Evolutionary conservation across 2,329 filamentous ascomycete species (phyloP), one percentile per base, ranked within the genome.

Genomic region (Magnaporthiopsis poae): DNA sequence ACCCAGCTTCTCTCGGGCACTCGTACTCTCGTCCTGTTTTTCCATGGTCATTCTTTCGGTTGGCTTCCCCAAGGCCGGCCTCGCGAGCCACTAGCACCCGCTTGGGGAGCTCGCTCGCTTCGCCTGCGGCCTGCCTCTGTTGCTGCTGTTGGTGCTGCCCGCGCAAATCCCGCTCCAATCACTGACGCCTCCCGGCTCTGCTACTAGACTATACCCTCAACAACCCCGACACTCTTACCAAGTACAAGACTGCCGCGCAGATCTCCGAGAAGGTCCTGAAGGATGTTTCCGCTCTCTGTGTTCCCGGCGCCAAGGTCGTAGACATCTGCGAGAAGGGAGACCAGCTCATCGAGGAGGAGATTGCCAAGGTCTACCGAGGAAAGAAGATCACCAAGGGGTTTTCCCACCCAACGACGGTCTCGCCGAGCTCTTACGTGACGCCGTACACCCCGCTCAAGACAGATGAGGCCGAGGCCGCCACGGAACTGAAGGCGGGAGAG

Each of bases 311-410:
- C 79, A 97, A 96, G 85, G 92, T 98, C 74, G 86, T 98, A 73
- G 88, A 92, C 73, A 86, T 99, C 79, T 99, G 95, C 83, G 89
- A 96, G 83, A 88, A 93, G 83, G 95, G 95, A 72, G 95, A 99
- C 82, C 90, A 93, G 84, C 85, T 99, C 69, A 85, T 99, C 70
- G 92, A 95, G 71, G 94, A 96, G 75, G 95, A 98, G 80, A 85
- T 96, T 66, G 80, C 86, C 76, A 98, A 98, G 84, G 94, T 99
- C 75, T 99, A 95, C 86, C 93, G 96, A 78, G 94, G 93, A 80
- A 98, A 98, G 86, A 98, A 97, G 84, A 89, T 97, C 75, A 78
- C 82, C 77, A 99, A 99, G 86, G 95, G 94, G 75, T 91, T 96
- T 80, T 88, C 90, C 67, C 93, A 97, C 83, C 95, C 95, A 68